phyloP scores from a whole-genome alignment of 495 filamentous ascomycete genomes.

The Aspergillus coremiiformis region DNA sequence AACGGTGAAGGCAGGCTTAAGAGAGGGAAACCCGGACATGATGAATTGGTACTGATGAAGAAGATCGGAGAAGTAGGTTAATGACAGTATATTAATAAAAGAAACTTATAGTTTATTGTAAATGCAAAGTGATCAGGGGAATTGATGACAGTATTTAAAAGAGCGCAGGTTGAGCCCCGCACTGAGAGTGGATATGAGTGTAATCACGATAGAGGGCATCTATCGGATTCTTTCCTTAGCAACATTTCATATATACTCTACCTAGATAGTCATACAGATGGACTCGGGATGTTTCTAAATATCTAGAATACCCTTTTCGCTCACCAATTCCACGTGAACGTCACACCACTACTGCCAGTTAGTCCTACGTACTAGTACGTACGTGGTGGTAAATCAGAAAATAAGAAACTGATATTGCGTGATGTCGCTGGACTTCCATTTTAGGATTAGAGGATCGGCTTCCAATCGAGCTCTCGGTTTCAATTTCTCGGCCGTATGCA shows the following conservation, averaged over 20 bases:
- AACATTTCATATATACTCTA: no score
- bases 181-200: background rate
- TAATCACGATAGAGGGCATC: background rate
- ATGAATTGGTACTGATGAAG: background rate
- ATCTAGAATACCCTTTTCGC: background rate
- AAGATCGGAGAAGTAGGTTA: background rate
- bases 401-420: no score
- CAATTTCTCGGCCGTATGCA: background rate
- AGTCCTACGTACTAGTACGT: no score
- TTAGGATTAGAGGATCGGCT: background rate
- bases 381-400: no score
- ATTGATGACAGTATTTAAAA: background rate
- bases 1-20: slow-evolving; percentile 41
- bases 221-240: background rate
- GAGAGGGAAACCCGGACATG: slow-evolving; percentile 36
- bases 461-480: no score
- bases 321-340: background rate
- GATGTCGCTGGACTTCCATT: background rate
- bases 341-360: no score
- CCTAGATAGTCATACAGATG: no score
- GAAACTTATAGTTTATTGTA: no score
- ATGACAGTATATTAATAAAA: no score
- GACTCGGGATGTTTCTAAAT: no score
- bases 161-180: background rate
- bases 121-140: background rate